Conservation (phyloP, 495 filamentous ascomycete genomes). For the Sabuloglossum arenarium region DNA sequence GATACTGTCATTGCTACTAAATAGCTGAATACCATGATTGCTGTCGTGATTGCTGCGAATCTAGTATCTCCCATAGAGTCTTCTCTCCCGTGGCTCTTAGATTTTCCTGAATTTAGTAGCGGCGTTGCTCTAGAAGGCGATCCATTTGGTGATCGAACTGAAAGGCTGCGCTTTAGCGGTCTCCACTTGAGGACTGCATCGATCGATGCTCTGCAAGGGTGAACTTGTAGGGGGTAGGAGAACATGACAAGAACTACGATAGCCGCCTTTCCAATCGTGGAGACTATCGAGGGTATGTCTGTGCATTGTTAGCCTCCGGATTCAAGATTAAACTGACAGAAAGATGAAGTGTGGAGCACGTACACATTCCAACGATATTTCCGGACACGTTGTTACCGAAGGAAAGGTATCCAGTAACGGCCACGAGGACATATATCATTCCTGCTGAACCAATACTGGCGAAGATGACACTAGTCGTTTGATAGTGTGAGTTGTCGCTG, state of each 20-base stretch:
- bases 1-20: conserved; percentile 76
- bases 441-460: conserved; percentile 67
- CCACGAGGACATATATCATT: conserved; percentile 70
- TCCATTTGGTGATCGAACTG: conserved; percentile 14
- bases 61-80: conserved; percentile 63
- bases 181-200: conserved; percentile 89
- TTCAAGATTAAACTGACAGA: not conserved
- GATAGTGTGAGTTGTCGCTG: conserved; percentile 57
- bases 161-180: conserved; percentile 18
- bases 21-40: conserved; percentile 67
- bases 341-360: conserved; percentile 8
- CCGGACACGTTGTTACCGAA: conserved; percentile 73
- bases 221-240: conserved; percentile 84
- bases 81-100: conserved; percentile 17
- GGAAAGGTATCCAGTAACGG: conserved; percentile 84
- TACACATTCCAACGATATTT: conserved; percentile 89
- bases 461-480: conserved; percentile 59
- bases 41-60: conserved; percentile 76
- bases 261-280: conserved; percentile 81
- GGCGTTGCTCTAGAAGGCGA: conserved; percentile 24
- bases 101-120: conserved; percentile 15
- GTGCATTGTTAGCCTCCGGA: not conserved
- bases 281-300: conserved; percentile 56
- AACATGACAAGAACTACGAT: conserved; percentile 96
- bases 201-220: conserved; percentile 82